A percentile compares a stretch with the other conserved stretches of the same genome.
These are phyloP conservation scores for Solanum etuberosum DNA, from an alignment of 257 asterid genomes.

Conservation along the genomic window DNA sequence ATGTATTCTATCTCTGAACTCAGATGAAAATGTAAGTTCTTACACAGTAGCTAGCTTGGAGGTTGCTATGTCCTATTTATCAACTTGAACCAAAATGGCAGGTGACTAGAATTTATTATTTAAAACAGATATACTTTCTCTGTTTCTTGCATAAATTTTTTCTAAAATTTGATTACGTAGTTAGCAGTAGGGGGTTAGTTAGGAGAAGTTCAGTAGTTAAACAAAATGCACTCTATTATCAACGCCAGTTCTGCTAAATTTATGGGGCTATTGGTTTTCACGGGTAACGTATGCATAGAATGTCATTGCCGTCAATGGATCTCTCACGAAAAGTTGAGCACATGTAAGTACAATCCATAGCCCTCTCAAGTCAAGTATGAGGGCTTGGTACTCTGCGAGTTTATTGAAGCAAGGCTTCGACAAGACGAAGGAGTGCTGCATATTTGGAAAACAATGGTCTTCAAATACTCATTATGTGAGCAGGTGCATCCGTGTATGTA, in stretches of 20 bases:
- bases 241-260: no score
- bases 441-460: neutral
- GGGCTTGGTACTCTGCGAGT: neutral
- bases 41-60: neutral
- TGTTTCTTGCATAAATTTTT: neutral
- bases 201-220: neutral
- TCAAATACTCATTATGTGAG: neutral
- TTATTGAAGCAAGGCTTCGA: neutral
- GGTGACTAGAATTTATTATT: neutral
- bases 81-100: neutral
- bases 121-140: neutral
- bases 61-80: neutral
- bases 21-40: no score
- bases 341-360: neutral
- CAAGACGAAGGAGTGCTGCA: neutral
- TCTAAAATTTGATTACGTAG: neutral
- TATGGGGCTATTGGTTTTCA: no score
- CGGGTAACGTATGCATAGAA: neutral
- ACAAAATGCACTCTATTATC: no score
- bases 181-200: neutral
- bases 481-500: neutral
- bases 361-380: neutral
- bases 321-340: neutral
- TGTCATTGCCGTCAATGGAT: neutral
- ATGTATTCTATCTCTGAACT: neutral